phyloP scores from a whole-genome alignment of 768 basidiomycete species.

The Lentinula raphanica region DNA sequence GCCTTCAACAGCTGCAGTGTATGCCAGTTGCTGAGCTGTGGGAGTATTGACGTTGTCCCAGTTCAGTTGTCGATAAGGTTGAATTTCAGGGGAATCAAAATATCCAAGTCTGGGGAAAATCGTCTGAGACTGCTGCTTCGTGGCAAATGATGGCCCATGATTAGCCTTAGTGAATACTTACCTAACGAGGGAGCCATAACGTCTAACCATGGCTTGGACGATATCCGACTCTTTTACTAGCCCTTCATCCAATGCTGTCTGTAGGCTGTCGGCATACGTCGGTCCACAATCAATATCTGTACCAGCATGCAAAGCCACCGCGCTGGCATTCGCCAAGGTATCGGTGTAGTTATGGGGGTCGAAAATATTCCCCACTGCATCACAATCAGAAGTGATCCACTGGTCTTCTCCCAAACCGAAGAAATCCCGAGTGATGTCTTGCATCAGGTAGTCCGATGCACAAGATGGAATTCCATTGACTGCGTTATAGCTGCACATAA shows the following conservation, averaged over 20 bases:
- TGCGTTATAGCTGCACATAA: slow-evolving; percentile 62
- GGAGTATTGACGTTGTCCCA: slow-evolving; percentile 47
- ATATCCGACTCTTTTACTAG: slow-evolving; percentile 42
- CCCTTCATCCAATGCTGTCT: slow-evolving; percentile 41
- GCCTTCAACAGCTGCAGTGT: slow-evolving; percentile 47
- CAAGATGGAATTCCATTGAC: slow-evolving; percentile 57
- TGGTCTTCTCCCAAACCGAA: slow-evolving; percentile 48
- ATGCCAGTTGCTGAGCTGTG: slow-evolving; percentile 41
- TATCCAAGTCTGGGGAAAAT: slow-evolving; percentile 41
- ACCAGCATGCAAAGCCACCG: slow-evolving; percentile 45
- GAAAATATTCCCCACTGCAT: slow-evolving; percentile 48
- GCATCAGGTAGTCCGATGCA: slow-evolving; percentile 47
- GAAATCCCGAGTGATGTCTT: slow-evolving; percentile 43
- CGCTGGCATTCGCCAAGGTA: slow-evolving; percentile 41
- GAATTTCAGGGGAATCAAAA: slow-evolving; percentile 45
- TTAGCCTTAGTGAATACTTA: too few species aligned
- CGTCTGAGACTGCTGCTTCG: not conserved
- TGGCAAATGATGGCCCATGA: not conserved
- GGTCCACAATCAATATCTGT: slow-evolving; percentile 54
- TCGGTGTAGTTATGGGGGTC: slow-evolving; percentile 43
- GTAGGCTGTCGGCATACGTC: slow-evolving; percentile 40
- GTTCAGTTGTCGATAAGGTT: slow-evolving; percentile 46
- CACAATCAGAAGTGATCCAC: slow-evolving; percentile 57
- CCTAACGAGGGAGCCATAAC: slow-evolving; percentile 52
- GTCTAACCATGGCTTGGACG: slow-evolving; percentile 36